Evolutionary conservation across 1,284 basidiomycete genomes (phyloP).

Genomic region (Cryptococcus sp.): DNA sequence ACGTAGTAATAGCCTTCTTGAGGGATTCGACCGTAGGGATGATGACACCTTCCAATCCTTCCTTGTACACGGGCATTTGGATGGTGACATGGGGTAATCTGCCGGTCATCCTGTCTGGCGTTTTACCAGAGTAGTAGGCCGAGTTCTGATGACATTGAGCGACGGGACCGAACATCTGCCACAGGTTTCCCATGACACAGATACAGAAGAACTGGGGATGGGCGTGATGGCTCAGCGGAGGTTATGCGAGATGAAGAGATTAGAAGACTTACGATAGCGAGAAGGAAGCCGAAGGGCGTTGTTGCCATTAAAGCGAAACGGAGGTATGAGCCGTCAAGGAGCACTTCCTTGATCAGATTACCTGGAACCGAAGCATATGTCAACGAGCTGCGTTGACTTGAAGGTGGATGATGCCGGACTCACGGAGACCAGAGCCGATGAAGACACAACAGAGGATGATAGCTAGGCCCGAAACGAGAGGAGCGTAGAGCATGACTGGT

Average conservation of each 20-base stretch:
- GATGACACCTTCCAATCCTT: conserved; percentile 59
- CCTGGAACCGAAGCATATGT: conserved; percentile 59
- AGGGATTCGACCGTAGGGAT: conserved; percentile 72
- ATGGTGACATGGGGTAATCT: conserved; percentile 62
- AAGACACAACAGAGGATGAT: conserved; percentile 51
- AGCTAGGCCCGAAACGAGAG: conserved; percentile 73
- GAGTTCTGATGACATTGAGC: conserved; percentile 61
- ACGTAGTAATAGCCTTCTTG: conserved; percentile 79
- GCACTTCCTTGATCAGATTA: conserved; percentile 66
- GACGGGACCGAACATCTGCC: conserved; percentile 57
- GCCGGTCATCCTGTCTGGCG: conserved; percentile 49
- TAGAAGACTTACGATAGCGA: conserved; percentile 64
- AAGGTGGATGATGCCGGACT: conserved; percentile 31
- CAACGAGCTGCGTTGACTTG: neutral
- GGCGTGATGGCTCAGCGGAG: neutral
- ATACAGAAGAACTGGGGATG: conserved; percentile 52
- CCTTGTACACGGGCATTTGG: conserved; percentile 67
- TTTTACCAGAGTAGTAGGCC: conserved; percentile 59
- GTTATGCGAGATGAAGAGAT: neutral
- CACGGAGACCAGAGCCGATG: conserved; percentile 64
- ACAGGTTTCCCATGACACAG: conserved; percentile 49
- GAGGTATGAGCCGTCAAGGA: conserved; percentile 65
- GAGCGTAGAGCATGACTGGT: conserved; percentile 72
- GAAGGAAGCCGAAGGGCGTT: conserved; percentile 69
- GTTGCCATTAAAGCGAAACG: conserved; percentile 68